Evolutionary conservation across 805 yeast species (phyloP).

Genomic region (Nakazawaea peltata): DNA sequence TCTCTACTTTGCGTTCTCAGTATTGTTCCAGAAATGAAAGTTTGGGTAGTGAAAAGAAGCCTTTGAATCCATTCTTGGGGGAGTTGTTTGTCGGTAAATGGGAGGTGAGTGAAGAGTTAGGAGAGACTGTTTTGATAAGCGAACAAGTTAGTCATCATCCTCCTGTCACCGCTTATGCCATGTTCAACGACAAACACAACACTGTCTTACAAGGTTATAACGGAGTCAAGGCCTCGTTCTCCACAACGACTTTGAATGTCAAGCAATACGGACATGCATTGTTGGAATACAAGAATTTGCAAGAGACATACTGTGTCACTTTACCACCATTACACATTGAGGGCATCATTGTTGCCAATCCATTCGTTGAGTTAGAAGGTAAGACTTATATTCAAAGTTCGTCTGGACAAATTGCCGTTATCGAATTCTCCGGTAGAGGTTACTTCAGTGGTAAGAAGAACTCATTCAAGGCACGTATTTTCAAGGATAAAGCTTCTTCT

Average conservation of each 20-base stretch:
- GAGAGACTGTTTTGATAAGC: constrained; percentile 70
- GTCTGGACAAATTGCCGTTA: constrained; percentile 60
- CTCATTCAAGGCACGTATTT: constrained; percentile 80
- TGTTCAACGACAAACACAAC: constrained; percentile 63
- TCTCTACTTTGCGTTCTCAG: constrained; percentile 86
- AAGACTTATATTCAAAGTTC: constrained; percentile 78
- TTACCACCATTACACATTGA: constrained; percentile 93
- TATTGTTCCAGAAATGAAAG: constrained; percentile 88
- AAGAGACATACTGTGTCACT: constrained; percentile 72
- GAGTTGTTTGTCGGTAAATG: constrained; percentile 91
- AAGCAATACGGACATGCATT: constrained; percentile 92
- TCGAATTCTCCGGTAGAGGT: constrained; percentile 89
- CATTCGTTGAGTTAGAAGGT: constrained; percentile 92
- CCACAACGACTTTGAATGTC: constrained; percentile 69
- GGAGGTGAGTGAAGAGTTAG: constrained; percentile 53
- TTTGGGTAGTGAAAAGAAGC: constrained; percentile 95
- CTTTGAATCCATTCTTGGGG: constrained; percentile 92
- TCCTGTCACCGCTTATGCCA: constrained; percentile 89
- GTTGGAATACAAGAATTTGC: constrained; percentile 49
- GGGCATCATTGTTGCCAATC: constrained; percentile 84
- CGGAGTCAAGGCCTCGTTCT: constrained; percentile 77
- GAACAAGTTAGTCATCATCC: constrained; percentile 99
- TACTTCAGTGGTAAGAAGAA: constrained; percentile 94
- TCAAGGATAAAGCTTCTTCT: constrained; percentile 40
- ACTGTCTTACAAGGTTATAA: constrained; percentile 81